Conservation (phyloP, 176 grass and related monocot genomes). For the Triticum dicoccoides region DNA sequence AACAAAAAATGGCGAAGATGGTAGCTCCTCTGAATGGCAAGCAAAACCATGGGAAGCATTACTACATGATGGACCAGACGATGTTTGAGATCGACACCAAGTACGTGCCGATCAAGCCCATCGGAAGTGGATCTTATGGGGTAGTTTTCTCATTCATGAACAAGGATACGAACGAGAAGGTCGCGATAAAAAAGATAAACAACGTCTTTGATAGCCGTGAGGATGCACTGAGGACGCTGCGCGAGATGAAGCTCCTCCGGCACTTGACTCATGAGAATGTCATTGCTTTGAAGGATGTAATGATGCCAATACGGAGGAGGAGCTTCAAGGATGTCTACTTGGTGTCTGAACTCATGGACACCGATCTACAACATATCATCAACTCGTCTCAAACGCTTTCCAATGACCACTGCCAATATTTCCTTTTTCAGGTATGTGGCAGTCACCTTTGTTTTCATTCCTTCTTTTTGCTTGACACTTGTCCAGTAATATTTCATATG, state of each 20-base stretch:
- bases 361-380: conserved; percentile 57
- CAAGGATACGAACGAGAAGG: conserved; percentile 41
- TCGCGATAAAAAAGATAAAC: conserved; percentile 50
- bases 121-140: conserved; percentile 44
- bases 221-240: conserved; percentile 49
- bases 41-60: conserved; percentile 46
- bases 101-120: conserved; percentile 55
- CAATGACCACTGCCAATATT: conserved; percentile 61
- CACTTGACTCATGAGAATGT: conserved; percentile 62
- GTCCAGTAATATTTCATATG: neutral
- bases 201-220: conserved; percentile 53
- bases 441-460: neutral
- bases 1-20: conserved; percentile 34
- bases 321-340: conserved; percentile 63
- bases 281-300: conserved; percentile 61
- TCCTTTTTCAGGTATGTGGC: conserved; percentile 53
- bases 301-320: conserved; percentile 51
- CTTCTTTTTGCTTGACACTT: neutral
- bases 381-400: conserved; percentile 50
- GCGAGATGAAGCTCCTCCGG: conserved; percentile 58
- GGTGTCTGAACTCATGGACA: conserved; percentile 62
- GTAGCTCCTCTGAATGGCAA: conserved; percentile 30
- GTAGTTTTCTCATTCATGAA: conserved; percentile 39
- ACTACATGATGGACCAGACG: conserved; percentile 43
- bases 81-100: conserved; percentile 54